These are phyloP conservation scores for Osmanthus fragrans DNA, from an alignment of 257 asterid species.

Conservation along the genomic window DNA sequence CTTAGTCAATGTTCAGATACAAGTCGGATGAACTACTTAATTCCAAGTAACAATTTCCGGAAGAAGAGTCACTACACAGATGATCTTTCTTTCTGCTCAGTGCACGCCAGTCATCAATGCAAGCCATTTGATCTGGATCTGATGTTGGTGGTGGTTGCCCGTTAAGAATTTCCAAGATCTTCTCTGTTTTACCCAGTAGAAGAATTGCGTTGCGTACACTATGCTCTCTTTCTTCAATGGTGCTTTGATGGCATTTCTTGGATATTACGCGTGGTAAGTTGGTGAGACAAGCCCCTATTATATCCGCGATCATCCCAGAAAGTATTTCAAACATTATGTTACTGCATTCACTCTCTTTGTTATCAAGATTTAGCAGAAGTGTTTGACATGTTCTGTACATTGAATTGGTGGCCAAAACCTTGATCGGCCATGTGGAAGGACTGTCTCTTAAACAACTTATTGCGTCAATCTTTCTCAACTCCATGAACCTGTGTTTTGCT, in stretches of 20 bases:
- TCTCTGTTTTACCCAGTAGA: conserved; percentile 64
- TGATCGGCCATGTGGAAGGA: conserved; percentile 65
- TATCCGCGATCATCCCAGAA: conserved; percentile 49
- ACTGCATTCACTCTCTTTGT: conserved; percentile 31
- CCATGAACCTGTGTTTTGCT: conserved; percentile 50
- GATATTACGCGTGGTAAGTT: conserved; percentile 60
- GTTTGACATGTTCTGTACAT: conserved; percentile 79
- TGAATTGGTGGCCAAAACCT: conserved; percentile 66
- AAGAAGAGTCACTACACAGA: conserved; percentile 25
- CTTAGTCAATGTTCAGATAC: conserved; percentile 48
- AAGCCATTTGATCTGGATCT: conserved; percentile 37
- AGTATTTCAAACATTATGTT: conserved; percentile 42
- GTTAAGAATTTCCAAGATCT: conserved; percentile 60
- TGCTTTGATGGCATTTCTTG: conserved; percentile 51
- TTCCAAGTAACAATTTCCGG: conserved; percentile 28
- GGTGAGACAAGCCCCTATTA: conserved; percentile 71
- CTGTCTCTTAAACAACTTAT: conserved; percentile 35
- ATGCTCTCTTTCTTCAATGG: conserved; percentile 56
- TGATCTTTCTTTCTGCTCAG: conserved; percentile 35
- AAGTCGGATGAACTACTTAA: conserved; percentile 39
- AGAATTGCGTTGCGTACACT: conserved; percentile 47
- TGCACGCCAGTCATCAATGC: conserved; percentile 64
- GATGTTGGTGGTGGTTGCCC: conserved; percentile 43
- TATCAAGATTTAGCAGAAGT: conserved; percentile 39
- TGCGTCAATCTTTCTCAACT: conserved; percentile 37